Conservation (phyloP, 2,329 filamentous ascomycete species). For the Aspergillus carbonarius region DNA sequence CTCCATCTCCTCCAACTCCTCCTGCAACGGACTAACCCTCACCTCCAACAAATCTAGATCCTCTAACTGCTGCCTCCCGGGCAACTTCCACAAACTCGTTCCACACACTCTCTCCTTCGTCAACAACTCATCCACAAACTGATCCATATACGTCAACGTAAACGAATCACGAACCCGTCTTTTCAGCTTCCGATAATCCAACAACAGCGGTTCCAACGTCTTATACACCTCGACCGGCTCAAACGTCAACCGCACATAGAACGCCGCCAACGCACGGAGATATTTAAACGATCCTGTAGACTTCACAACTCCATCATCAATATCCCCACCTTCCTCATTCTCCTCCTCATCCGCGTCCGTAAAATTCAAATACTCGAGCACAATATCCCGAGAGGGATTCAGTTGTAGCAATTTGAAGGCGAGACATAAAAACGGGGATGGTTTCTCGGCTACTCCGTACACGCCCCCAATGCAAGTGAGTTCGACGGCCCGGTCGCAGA, state of each 20-base stretch:
- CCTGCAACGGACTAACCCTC: slow-evolving; percentile 77
- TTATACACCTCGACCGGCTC: slow-evolving; percentile 76
- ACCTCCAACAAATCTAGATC: slow-evolving; percentile 86
- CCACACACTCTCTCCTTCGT: slow-evolving; percentile 87
- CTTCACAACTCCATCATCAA: slow-evolving; percentile 32
- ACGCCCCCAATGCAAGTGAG: slow-evolving; percentile 85
- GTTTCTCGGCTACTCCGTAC: slow-evolving; percentile 78
- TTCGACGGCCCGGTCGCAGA: slow-evolving; percentile 87
- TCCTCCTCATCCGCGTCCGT: slow-evolving; percentile 53
- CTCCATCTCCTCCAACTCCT: slow-evolving; percentile 53
- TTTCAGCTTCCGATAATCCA: slow-evolving; percentile 80
- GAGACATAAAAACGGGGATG: slow-evolving; percentile 86
- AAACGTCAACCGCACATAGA: slow-evolving; percentile 89
- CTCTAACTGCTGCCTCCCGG: slow-evolving; percentile 76
- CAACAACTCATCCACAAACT: slow-evolving; percentile 89
- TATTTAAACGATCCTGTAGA: slow-evolving; percentile 63
- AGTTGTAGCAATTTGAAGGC: slow-evolving; percentile 93
- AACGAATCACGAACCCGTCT: slow-evolving; percentile 73
- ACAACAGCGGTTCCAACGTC: slow-evolving; percentile 76
- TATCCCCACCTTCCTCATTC: slow-evolving; percentile 18
- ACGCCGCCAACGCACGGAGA: slow-evolving; percentile 80
- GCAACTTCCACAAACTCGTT: slow-evolving; percentile 90
- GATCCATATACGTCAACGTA: slow-evolving; percentile 76
- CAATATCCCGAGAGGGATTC: slow-evolving; percentile 72
- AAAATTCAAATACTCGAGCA: slow-evolving; percentile 75